These are phyloP conservation scores for Gossypium ekmanianum DNA, from an alignment of 345 rosid genomes.

Conservation along the genomic window DNA sequence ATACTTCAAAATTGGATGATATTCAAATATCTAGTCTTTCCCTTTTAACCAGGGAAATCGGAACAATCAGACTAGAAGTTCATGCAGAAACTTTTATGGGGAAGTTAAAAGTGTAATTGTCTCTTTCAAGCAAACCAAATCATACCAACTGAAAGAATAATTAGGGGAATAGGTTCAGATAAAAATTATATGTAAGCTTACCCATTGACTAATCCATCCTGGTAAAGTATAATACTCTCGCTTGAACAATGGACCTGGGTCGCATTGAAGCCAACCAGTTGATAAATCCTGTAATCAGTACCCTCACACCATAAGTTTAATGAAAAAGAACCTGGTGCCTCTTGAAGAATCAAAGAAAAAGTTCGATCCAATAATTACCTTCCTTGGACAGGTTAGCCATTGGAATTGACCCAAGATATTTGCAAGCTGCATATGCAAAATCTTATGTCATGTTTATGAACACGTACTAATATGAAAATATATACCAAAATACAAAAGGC, in stretches of 20 bases:
- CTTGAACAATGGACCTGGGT: constrained; percentile 87
- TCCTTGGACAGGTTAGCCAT: constrained; percentile 96
- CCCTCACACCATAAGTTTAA: constrained; percentile 13
- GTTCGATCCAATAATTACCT: constrained; percentile 43
- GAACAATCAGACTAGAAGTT: background rate
- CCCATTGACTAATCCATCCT: constrained; percentile 68
- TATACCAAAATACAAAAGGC: background rate
- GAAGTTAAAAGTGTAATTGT: background rate
- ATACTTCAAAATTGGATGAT: background rate
- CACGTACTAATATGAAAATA: background rate
- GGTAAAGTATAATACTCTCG: constrained; percentile 63
- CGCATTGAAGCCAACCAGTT: constrained; percentile 92
- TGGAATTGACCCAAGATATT: constrained; percentile 80
- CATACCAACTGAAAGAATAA: background rate
- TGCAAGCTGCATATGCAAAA: constrained; percentile 67
- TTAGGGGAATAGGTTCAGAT: background rate
- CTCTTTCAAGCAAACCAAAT: constrained; percentile 3
- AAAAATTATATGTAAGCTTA: constrained; percentile 24
- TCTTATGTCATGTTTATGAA: background rate
- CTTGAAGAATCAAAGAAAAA: constrained; percentile 13
- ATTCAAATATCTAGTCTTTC: background rate
- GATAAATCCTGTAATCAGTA: constrained; percentile 64
- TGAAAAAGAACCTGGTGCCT: constrained; percentile 1
- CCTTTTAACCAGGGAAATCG: background rate
- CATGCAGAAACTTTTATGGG: background rate